Evolutionary conservation across 768 basidiomycete genomes (phyloP).

Genomic region (Rhizopogon roseolus): DNA sequence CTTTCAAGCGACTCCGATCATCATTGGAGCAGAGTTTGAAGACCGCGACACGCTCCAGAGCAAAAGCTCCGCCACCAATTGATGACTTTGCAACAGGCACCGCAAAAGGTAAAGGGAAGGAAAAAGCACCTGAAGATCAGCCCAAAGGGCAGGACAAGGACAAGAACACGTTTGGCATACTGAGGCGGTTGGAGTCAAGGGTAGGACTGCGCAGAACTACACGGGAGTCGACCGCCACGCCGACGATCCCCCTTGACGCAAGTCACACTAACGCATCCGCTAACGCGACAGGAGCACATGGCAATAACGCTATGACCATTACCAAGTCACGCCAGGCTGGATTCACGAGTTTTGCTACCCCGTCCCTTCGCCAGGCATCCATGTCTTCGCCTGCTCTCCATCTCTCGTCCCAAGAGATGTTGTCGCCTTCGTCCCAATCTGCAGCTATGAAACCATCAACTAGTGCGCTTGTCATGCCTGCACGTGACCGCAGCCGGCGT

Average conservation of each 20-base stretch:
- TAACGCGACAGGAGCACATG: slow-evolving; percentile 11
- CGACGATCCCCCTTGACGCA: slow-evolving; percentile 32
- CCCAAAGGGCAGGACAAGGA: slow-evolving; percentile 28
- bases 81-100: slow-evolving; percentile 44
- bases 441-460: slow-evolving; percentile 44
- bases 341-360: slow-evolving; percentile 55
- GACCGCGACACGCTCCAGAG: slow-evolving; percentile 56
- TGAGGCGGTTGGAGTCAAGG: slow-evolving; percentile 44
- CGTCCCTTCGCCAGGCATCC: slow-evolving; percentile 65
- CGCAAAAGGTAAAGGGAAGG: slow-evolving; percentile 40
- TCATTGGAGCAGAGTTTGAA: slow-evolving; percentile 65
- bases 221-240: slow-evolving; percentile 34
- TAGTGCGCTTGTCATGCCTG: slow-evolving; percentile 42
- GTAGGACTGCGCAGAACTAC: slow-evolving; percentile 44
- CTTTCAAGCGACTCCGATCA: slow-evolving; percentile 62
- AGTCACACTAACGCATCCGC: slow-evolving; percentile 21
- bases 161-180: slow-evolving; percentile 41
- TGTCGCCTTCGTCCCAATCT: slow-evolving; percentile 49
- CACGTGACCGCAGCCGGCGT: slow-evolving; percentile 40
- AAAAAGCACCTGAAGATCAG: slow-evolving; percentile 24
- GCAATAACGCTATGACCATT: slow-evolving; percentile 28
- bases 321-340: slow-evolving; percentile 46
- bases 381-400: slow-evolving; percentile 74
- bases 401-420: slow-evolving; percentile 51
- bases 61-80: slow-evolving; percentile 28